Percentiles rank a stretch among this genome's conserved stretches.
Evolutionary conservation across 345 rosid genomes (phyloP).

Genomic region (Lenwebbia sp.): DNA sequence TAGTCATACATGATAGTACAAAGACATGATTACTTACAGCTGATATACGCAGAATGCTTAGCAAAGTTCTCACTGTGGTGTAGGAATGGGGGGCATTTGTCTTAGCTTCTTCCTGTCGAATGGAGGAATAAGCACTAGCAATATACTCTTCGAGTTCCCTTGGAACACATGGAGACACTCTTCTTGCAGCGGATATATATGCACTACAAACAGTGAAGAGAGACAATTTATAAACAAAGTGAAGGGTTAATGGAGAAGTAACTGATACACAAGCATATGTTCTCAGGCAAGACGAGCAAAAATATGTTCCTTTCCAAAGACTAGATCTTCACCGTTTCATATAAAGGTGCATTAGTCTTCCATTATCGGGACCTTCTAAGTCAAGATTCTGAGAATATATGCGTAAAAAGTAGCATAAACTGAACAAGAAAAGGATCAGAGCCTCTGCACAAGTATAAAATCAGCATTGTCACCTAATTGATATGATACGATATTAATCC

Average conservation of each 20-base stretch:
- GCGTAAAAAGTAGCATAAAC: background rate
- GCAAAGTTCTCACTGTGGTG: conserved; percentile 88
- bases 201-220: conserved; percentile 39
- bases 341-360: background rate
- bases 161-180: conserved; percentile 73
- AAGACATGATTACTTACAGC: conserved; percentile 46
- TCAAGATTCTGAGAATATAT: background rate
- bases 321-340: background rate
- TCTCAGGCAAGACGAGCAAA: background rate
- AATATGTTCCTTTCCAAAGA: background rate
- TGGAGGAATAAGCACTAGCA: conserved; percentile 84
- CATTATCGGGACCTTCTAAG: background rate
- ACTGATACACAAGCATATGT: background rate
- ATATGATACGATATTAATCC: background rate
- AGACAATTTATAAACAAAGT: background rate
- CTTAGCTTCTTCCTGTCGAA: conserved; percentile 95
- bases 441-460: background rate
- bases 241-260: background rate
- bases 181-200: conserved; percentile 90
- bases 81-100: conserved; percentile 85
- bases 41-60: conserved; percentile 91
- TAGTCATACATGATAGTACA: background rate
- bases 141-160: conserved; percentile 85
- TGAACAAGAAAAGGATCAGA: background rate
- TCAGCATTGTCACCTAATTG: background rate